A percentile compares a stretch with the other conserved stretches of the same genome.
Conservation (phyloP, 2,329 filamentous ascomycete species). For the Colletotrichum phormii region DNA sequence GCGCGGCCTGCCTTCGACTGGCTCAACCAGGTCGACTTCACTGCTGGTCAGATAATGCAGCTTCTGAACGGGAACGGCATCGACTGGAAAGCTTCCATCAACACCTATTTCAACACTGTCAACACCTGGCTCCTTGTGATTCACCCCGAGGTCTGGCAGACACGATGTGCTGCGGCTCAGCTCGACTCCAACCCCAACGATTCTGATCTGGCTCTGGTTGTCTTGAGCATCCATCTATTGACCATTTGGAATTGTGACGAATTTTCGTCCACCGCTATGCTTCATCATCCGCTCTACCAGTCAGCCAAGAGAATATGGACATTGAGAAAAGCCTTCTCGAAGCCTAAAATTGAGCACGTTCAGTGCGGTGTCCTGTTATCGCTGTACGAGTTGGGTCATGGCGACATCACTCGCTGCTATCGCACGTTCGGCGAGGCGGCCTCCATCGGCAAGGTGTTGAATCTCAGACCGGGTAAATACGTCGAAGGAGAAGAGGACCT, state of each 20-base stretch:
- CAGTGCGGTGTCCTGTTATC: slow-evolving; percentile 55
- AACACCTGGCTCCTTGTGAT: slow-evolving; percentile 56
- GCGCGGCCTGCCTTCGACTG: slow-evolving; percentile 37
- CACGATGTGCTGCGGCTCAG: slow-evolving; percentile 48
- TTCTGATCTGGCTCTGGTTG: slow-evolving; percentile 50
- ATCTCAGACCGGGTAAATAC: slow-evolving; percentile 51
- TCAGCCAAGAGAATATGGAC: slow-evolving; percentile 52
- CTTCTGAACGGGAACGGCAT: slow-evolving; percentile 49
- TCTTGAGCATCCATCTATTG: slow-evolving; percentile 56
- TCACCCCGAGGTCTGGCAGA: slow-evolving; percentile 45
- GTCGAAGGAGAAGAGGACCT: slow-evolving; percentile 45
- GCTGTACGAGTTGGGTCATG: slow-evolving; percentile 58
- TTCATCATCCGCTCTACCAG: slow-evolving; percentile 52
- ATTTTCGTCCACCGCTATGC: slow-evolving; percentile 53
- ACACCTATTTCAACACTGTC: slow-evolving; percentile 53
- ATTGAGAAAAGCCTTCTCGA: slow-evolving; percentile 48
- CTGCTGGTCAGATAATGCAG: slow-evolving; percentile 52
- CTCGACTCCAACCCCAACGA: slow-evolving; percentile 41
- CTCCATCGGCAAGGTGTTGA: slow-evolving; percentile 49
- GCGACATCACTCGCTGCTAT: slow-evolving; percentile 54
- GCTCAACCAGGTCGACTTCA: slow-evolving; percentile 48
- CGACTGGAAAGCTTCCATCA: slow-evolving; percentile 51
- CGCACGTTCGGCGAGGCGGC: slow-evolving; percentile 55
- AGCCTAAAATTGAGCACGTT: slow-evolving; percentile 52
- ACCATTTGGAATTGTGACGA: slow-evolving; percentile 48